phyloP scores from a whole-genome alignment of 2,329 filamentous ascomycete species.

The Tolypocladium ophioglossoides region DNA sequence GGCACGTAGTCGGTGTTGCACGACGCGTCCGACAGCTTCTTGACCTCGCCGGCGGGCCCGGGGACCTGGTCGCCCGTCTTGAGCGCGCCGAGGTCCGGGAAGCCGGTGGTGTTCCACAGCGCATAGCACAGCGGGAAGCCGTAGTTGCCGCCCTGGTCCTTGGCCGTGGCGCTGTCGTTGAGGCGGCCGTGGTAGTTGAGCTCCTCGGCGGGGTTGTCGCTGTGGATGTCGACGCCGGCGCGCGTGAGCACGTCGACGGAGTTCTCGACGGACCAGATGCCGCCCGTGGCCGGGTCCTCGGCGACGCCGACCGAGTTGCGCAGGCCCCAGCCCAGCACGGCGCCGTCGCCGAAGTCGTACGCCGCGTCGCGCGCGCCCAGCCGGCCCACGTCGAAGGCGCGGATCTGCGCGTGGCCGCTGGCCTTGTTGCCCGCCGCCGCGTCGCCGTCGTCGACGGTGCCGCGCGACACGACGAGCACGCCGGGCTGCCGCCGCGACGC shows the following conservation, averaged over 20 bases:
- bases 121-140: slow-evolving; percentile 64
- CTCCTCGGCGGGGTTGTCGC: slow-evolving; percentile 63
- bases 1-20: slow-evolving; percentile 32
- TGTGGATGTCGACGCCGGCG: slow-evolving; percentile 48
- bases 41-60: slow-evolving; percentile 15
- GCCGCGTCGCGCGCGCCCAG: slow-evolving; percentile 15
- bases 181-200: slow-evolving; percentile 61
- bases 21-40: slow-evolving; percentile 29
- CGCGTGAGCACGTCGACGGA: slow-evolving; percentile 54
- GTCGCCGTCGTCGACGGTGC: slow-evolving; percentile 55
- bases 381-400: slow-evolving; percentile 38
- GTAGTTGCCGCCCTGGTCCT: slow-evolving; percentile 41
- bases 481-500: slow-evolving; percentile 43
- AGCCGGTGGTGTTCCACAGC: slow-evolving; percentile 44
- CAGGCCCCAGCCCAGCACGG: slow-evolving; percentile 55
- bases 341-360: slow-evolving; percentile 37
- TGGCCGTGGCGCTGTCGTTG: slow-evolving; percentile 14
- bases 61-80: slow-evolving; percentile 40
- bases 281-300: slow-evolving; percentile 45
- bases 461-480: slow-evolving; percentile 54
- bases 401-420: slow-evolving; percentile 57
- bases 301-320: slow-evolving; percentile 62
- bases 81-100: slow-evolving; percentile 29
- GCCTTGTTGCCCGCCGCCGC: slow-evolving; percentile 33
- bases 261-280: slow-evolving; percentile 57